Evolutionary conservation across 2,329 filamentous ascomycete genomes (phyloP), one percentile per base, ranked within the genome.

Genomic region (Ascochyta rabiei): DNA sequence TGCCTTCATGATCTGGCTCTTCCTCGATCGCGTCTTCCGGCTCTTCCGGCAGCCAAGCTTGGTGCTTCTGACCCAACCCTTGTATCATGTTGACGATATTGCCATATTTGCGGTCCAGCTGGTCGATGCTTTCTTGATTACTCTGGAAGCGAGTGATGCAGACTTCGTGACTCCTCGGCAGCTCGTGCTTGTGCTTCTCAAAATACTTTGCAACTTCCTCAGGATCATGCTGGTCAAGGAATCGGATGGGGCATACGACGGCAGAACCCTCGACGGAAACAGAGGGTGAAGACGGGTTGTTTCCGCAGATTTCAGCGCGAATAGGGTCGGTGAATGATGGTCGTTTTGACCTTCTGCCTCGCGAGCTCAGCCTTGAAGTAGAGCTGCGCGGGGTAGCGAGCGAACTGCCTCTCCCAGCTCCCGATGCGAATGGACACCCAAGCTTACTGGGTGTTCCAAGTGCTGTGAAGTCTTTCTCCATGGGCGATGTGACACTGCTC

Each of bases 201-300:
- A 98, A 91, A 74, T 96, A 98, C 68, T 89, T 86, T 13, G 93
- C 93, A 58, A 98, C 88, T 71, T 97, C 93, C 77, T 96, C 91
- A 2, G 93, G 91, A 2, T 91, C 92, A 71, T 96, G 93, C 73
- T 96, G 89, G 75, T 97, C 89, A 70, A 97, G 81, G 77, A 89
- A 97, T 42, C 93, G 89, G 56, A 98, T 98, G 2, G 93, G 93
- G 75, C 93, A 98, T 70, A 91, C 91, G 52, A 85, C 77, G n/a
- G 69, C 74, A 37, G 75, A 75, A 3, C 71, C 72, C 37, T 72
- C 68, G 39, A 81, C 61, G 24, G 70, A 67, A 30, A 81, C 80
- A 56, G 82, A 79, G 24, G 77, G 79, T 8, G 81, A 80, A 5
- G 80, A 77, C 30, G 80, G 71, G 38, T 66, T 75, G 39, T 71